These are phyloP conservation scores for Cladosporium sphaerospermum DNA, from an alignment of 2,329 filamentous ascomycete species.

Conservation along the genomic window DNA sequence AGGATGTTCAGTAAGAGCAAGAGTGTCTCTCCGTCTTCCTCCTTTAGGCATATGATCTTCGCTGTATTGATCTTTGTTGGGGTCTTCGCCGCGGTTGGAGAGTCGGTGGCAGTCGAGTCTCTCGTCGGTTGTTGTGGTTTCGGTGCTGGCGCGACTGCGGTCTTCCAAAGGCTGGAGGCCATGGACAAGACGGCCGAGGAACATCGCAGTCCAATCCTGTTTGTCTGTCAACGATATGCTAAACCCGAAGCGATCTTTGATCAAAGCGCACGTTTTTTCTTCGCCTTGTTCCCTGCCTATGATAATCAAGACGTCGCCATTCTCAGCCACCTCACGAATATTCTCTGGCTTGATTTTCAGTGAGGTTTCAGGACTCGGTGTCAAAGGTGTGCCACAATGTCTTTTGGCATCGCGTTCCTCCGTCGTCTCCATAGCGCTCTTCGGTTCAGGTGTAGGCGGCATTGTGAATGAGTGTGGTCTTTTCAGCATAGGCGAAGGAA, in stretches of 20 bases:
- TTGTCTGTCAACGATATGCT: not conserved
- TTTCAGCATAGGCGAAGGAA: not conserved
- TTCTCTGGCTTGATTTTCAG: not conserved
- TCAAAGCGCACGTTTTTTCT: slow-evolving; percentile 5
- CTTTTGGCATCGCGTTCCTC: slow-evolving; percentile 9
- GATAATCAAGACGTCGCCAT: slow-evolving; percentile 14
- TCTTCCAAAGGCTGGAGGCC: slow-evolving; percentile 20
- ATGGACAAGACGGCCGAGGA: slow-evolving; percentile 19
- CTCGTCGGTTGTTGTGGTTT: not conserved
- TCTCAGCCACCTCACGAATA: slow-evolving; percentile 11
- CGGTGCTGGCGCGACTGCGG: slow-evolving; percentile 8
- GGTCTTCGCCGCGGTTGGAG: not conserved
- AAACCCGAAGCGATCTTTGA: not conserved
- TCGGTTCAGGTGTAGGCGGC: not conserved
- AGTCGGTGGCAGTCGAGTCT: not conserved
- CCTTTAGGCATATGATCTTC: slow-evolving; percentile 16
- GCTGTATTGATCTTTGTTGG: not conserved
- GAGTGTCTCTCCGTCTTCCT: slow-evolving; percentile 22
- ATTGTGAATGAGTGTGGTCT: not conserved
- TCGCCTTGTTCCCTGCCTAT: slow-evolving; percentile 11
- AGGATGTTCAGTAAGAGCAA: slow-evolving; percentile 23
- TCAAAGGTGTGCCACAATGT: slow-evolving; percentile 1
- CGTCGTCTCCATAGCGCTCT: not conserved
- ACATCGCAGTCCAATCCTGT: slow-evolving; percentile 18
- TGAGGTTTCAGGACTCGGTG: not conserved